These are phyloP conservation scores for Fraxinus nigra DNA, from an alignment of 305 asterid species.

Conservation along the genomic window DNA sequence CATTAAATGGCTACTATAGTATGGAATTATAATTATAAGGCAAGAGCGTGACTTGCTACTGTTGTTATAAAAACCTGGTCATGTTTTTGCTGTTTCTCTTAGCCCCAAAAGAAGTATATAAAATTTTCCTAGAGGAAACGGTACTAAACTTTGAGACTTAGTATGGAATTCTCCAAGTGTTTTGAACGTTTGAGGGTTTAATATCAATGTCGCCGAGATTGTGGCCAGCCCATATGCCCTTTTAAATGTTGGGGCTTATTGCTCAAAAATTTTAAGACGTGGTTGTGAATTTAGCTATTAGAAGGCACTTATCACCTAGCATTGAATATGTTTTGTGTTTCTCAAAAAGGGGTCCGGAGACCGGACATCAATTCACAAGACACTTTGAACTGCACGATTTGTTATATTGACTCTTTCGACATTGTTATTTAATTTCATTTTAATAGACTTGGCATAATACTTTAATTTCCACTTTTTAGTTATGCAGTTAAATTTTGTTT, in stretches of 20 bases:
- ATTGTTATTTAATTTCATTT: neutral
- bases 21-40: neutral
- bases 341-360: neutral
- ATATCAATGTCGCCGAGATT: conserved; percentile 7
- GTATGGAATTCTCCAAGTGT: conserved; percentile 5
- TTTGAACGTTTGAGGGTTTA: neutral
- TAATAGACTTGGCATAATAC: neutral
- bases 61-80: neutral
- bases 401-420: neutral
- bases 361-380: neutral
- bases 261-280: neutral
- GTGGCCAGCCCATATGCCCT: neutral
- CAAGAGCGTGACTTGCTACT: conserved; percentile 14
- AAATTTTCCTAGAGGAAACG: conserved; percentile 11
- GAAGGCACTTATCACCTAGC: neutral
- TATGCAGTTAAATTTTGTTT: neutral
- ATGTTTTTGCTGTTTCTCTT: neutral
- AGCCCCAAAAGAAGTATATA: conserved; percentile 1
- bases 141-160: neutral
- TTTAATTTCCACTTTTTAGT: neutral
- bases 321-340: neutral
- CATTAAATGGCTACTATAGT: neutral
- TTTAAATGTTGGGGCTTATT: neutral
- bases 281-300: neutral
- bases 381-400: neutral